These are phyloP conservation scores for Rubia balearica DNA, from an alignment of 305 asterid genomes.

Conservation along the genomic window DNA sequence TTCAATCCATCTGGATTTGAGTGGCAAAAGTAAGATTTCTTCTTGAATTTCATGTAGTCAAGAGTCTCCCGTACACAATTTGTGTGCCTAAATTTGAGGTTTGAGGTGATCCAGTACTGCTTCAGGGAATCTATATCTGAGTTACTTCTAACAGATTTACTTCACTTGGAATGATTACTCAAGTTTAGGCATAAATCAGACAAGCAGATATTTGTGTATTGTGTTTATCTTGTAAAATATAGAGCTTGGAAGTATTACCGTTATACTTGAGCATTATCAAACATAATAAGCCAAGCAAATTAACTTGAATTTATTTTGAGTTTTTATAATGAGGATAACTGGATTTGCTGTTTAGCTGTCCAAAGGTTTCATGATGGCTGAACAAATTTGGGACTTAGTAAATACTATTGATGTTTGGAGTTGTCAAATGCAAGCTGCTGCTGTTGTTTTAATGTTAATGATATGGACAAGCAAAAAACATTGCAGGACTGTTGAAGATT, in stretches of 20 bases:
- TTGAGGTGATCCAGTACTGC: not conserved
- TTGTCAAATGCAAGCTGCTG: not conserved
- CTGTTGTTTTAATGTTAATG: not conserved
- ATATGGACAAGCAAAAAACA: slow-evolving; percentile 14
- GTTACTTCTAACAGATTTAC: not conserved
- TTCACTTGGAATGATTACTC: not conserved
- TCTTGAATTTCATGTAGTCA: not conserved
- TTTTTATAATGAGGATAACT: not conserved
- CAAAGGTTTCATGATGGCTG: not conserved
- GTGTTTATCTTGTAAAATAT: not conserved
- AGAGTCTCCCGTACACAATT: not conserved
- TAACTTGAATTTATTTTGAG: not conserved
- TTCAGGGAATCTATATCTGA: not conserved
- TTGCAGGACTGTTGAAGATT: slow-evolving; percentile 94
- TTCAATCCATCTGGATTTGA: slow-evolving; percentile 99
- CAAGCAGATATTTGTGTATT: not conserved
- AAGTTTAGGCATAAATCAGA: not conserved
- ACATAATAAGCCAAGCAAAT: not conserved
- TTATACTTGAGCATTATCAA: not conserved
- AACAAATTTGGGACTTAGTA: not conserved
- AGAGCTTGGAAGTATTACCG: not conserved
- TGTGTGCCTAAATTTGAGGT: not conserved
- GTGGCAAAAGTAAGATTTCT: slow-evolving; percentile 88
- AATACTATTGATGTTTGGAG: not conserved
- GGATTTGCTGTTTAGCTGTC: not conserved